phyloP scores from a whole-genome alignment of 352 stramenopile genomes.

The Globisporangium mamillatum region DNA sequence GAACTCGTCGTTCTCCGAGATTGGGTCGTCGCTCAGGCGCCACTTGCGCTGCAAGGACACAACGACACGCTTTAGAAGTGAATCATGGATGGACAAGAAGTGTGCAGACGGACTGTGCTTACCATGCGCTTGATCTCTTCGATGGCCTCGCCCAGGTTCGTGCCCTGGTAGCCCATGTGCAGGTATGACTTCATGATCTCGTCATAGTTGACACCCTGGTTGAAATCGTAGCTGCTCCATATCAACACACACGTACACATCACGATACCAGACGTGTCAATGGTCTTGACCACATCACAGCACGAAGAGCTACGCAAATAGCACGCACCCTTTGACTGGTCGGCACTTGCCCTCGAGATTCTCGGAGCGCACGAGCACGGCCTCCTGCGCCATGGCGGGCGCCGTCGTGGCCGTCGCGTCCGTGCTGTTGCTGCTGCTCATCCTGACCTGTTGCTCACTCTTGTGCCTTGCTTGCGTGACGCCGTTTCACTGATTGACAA shows the following conservation, averaged over 20 bases:
- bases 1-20: conserved; percentile 86
- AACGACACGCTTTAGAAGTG: neutral
- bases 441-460: neutral
- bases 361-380: conserved; percentile 76
- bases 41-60: conserved; percentile 80
- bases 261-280: neutral
- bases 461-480: neutral
- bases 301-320: neutral
- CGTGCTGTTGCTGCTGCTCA: conserved; percentile 5
- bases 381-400: conserved; percentile 60
- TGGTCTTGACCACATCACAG: neutral
- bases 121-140: conserved; percentile 99
- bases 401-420: conserved; percentile 7
- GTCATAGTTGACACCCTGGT: conserved; percentile 85
- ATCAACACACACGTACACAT: neutral
- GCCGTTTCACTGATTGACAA: conserved; percentile 15
- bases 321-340: conserved; percentile 37
- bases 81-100: neutral
- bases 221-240: conserved; percentile 86
- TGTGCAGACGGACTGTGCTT: neutral
- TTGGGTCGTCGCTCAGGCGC: conserved; percentile 94
- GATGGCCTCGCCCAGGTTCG: conserved; percentile 95
- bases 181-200: conserved; percentile 81
- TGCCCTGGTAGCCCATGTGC: conserved; percentile 94
- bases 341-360: conserved; percentile 66